phyloP scores from a whole-genome alignment of 305 asterid species.

The Nicotiana rustica region DNA sequence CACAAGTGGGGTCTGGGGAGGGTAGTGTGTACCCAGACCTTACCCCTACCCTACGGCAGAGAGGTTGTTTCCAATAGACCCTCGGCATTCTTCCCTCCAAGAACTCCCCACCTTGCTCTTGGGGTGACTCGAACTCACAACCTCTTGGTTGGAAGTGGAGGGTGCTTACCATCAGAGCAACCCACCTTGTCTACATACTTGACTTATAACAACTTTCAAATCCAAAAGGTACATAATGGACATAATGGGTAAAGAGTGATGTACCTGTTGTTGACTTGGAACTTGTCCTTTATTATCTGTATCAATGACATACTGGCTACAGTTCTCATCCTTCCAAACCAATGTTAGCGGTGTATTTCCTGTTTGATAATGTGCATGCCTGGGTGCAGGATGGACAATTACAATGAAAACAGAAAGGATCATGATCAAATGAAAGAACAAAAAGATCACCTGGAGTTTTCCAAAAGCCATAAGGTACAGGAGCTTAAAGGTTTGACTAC shows the following conservation, averaged over 20 bases:
- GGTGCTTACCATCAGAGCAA: no score
- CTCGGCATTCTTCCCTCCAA: no score
- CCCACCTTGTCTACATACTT: background rate
- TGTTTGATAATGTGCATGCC: slow-evolving; percentile 95
- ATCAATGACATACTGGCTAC: slow-evolving; percentile 90
- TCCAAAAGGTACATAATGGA: slow-evolving; percentile 6
- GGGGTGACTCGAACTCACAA: no score
- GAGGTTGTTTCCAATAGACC: no score
- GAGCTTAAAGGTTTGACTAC: background rate
- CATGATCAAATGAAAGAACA: slow-evolving; percentile 24
- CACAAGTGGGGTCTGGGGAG: no score
- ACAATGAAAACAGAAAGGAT: slow-evolving; percentile 20
- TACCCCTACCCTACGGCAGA: no score
- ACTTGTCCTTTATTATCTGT: slow-evolving; percentile 86
- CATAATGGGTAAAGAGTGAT: slow-evolving; percentile 24
- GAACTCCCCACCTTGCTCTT: no score
- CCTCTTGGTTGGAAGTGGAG: no score
- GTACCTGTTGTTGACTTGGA: slow-evolving; percentile 89
- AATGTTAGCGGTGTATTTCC: slow-evolving; percentile 91
- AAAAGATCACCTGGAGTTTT: background rate
- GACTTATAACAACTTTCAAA: slow-evolving; percentile 18
- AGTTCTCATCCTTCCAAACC: slow-evolving; percentile 92
- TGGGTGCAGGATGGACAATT: slow-evolving; percentile 38
- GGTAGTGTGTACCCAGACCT: no score
- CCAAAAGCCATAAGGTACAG: slow-evolving; percentile 7